Evolutionary conservation across 2,329 filamentous ascomycete genomes (phyloP).

Genomic region (Leptographium galeiforme): DNA sequence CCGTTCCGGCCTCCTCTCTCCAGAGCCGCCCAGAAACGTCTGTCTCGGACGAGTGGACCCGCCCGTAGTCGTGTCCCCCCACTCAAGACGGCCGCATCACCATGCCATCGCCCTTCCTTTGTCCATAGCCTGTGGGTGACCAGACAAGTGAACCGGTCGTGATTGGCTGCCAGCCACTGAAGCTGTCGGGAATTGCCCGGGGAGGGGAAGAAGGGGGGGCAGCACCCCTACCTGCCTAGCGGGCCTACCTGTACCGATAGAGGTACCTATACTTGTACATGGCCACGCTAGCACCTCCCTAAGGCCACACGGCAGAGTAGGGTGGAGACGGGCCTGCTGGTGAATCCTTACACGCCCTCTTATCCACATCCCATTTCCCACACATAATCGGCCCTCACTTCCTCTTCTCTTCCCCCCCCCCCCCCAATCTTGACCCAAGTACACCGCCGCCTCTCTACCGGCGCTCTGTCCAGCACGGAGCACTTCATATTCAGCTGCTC

Average conservation of each 20-base stretch:
- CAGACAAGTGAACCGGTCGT: not conserved
- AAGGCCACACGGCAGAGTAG: not conserved
- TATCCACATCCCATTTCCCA: conserved; percentile 1
- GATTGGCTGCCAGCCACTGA: not conserved
- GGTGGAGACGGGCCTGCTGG: not conserved
- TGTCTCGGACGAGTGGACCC: conserved; percentile 2
- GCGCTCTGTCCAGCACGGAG: not conserved
- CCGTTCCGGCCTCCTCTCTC: not conserved
- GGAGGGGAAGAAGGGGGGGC: no score
- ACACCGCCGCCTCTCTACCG: not conserved
- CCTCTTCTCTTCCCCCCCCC: not conserved
- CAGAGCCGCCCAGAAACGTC: not conserved
- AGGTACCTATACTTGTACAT: not conserved
- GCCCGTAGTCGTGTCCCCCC: not conserved
- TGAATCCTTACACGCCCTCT: conserved; percentile 1
- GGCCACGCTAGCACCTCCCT: not conserved
- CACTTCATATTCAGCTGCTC: not conserved
- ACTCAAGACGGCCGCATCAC: not conserved
- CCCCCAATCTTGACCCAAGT: not conserved
- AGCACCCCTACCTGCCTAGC: not conserved
- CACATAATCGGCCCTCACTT: not conserved
- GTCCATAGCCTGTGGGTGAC: not conserved
- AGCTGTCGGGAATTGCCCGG: not conserved
- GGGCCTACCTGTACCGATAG: not conserved
- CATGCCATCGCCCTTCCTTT: not conserved